Evolutionary conservation across 2,329 filamentous ascomycete genomes (phyloP), one percentile per base, ranked within the genome.

Genomic region (Aspergillus hortae): DNA sequence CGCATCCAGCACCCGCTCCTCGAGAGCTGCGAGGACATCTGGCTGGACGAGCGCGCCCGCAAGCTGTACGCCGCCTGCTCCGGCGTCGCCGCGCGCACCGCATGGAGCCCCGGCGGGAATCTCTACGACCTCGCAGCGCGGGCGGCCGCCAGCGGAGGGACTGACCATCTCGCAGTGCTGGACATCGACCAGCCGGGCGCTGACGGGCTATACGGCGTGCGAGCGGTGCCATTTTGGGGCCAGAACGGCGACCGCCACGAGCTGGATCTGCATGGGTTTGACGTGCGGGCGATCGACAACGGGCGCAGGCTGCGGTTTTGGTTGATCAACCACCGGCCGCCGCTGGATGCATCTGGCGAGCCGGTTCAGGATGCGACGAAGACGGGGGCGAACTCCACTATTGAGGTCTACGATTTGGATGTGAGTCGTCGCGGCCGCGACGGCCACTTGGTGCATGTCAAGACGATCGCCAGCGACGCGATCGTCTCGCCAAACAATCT

Each of bases 401-500:
- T 51, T 11, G 49, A 51, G 6, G 36, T 51, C 4, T 51, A 42
- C 27, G 49, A 51, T 27, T 11, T 51, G 11, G 44, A 43, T 35
- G 19, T 40, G 32, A n/a, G 33, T 14, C 14, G 11, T 10, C 7
- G 15, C n/a, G 27, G 27, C 27, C 7, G 27, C 10, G 27, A 30
- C 5, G 41, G 35, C 15, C n/a, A 25, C 7, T 19, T 51, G 9
- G 36, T 17, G 17, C 27, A 51, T 42, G 49, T 47, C 5, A 51
- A 41, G 44, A 51, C 49, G 1, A 46, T 51, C 4, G 25, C 15
- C 5, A 43, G 36, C 15, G 44, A 51, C 19, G 44, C 44, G 9
- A 43, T 51, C 44, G n/a, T 51, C 33, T 35, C 49, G 6, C 49
- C 49, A 3, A 51, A 51, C n/a, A 51, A 51, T 17, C 44, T 46